Evolutionary conservation across 805 yeast genomes (phyloP).

Genomic region (Metschnikowia baotianmanensis): DNA sequence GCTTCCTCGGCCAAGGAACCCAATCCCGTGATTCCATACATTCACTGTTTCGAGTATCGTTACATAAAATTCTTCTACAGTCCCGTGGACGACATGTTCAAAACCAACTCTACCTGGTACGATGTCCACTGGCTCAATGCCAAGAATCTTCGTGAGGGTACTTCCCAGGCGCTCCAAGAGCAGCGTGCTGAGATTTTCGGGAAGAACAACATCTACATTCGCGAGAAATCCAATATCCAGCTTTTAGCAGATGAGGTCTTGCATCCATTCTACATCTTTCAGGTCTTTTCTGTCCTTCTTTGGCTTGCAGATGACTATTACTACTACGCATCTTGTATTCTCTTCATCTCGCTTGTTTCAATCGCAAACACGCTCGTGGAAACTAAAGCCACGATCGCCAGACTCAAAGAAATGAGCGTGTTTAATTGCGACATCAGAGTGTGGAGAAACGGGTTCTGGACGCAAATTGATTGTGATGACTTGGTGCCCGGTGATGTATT

Average conservation of each 20-base stretch:
- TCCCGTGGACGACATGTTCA: conserved; percentile 84
- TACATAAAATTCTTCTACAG: conserved; percentile 80
- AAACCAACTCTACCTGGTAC: conserved; percentile 82
- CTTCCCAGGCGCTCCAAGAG: conserved; percentile 64
- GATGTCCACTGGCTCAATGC: conserved; percentile 73
- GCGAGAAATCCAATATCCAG: conserved; percentile 63
- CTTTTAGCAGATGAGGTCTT: conserved; percentile 81
- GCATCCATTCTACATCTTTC: conserved; percentile 95
- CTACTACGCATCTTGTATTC: conserved; percentile 91
- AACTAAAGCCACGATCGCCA: conserved; percentile 68
- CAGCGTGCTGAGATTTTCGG: conserved; percentile 77
- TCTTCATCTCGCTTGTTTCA: conserved; percentile 78
- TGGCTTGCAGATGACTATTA: conserved; percentile 94
- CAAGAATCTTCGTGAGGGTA: conserved; percentile 59
- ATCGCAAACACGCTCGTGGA: conserved; percentile 81
- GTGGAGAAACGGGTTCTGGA: conserved; percentile 92
- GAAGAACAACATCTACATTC: conserved; percentile 67
- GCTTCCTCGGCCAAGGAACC: conserved; percentile 24
- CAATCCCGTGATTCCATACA: conserved; percentile 67
- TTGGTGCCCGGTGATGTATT: conserved; percentile 95
- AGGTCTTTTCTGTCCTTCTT: conserved; percentile 82
- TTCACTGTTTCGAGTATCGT: conserved; percentile 75
- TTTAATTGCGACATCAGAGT: conserved; percentile 83
- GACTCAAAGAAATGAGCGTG: conserved; percentile 71
- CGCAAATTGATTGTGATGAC: conserved; percentile 67